A percentile compares a stretch with the other conserved stretches of the same genome.
These are phyloP conservation scores for Bipolaris gigantea DNA, from an alignment of 2,329 filamentous ascomycete species.

Conservation along the genomic window DNA sequence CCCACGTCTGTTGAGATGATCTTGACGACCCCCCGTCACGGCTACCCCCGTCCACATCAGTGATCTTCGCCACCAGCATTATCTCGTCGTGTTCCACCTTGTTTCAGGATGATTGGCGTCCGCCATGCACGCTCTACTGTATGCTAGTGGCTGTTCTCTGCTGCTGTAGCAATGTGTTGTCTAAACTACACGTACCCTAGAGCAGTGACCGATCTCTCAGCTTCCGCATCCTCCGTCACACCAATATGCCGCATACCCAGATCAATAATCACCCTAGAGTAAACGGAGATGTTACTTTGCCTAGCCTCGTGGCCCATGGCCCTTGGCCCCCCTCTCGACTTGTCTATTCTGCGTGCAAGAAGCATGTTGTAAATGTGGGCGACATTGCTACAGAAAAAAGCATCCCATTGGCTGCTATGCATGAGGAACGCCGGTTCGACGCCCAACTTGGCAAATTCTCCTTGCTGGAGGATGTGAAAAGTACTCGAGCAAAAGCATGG, in stretches of 20 bases:
- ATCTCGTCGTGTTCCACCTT: constrained; percentile 1
- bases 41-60: constrained; percentile 7
- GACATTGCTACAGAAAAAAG: constrained; percentile 8
- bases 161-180: constrained; percentile 1
- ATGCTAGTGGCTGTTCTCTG: not conserved
- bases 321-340: not conserved
- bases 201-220: not conserved
- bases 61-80: constrained; percentile 9
- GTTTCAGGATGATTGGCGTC: constrained; percentile 1
- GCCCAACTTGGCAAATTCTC: constrained; percentile 6
- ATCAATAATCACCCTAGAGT: not conserved
- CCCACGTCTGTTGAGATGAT: constrained; percentile 9
- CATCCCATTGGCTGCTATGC: constrained; percentile 1
- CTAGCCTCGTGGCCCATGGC: not conserved
- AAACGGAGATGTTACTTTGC: not conserved
- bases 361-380: not conserved
- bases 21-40: not conserved
- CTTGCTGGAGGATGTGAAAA: not conserved
- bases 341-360: constrained; percentile 1
- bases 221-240: constrained; percentile 8
- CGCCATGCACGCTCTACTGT: constrained; percentile 2
- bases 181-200: not conserved
- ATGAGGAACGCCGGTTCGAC: constrained; percentile 1
- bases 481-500: constrained; percentile 8
- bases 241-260: constrained; percentile 4